These are phyloP conservation scores for Triangularia verruculosa DNA, from an alignment of 2,329 filamentous ascomycete species.

Conservation along the genomic window DNA sequence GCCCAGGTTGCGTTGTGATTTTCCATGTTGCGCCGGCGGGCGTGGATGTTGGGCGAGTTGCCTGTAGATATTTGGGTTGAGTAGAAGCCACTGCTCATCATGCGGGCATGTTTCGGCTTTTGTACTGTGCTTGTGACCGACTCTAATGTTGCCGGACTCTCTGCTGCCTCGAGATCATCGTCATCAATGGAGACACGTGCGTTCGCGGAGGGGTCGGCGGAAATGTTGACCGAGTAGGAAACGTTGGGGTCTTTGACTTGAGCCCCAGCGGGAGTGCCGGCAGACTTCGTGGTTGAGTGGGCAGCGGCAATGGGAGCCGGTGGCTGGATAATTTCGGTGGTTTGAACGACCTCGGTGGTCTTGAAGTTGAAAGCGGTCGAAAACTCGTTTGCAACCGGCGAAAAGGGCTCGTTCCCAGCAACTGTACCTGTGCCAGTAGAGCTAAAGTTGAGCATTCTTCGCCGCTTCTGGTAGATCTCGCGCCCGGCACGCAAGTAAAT, in stretches of 20 bases:
- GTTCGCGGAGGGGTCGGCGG: conserved; percentile 33
- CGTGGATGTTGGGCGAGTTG: conserved; percentile 12
- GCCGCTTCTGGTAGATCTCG: conserved; percentile 65
- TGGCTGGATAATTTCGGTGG: conserved; percentile 26
- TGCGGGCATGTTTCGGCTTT: conserved; percentile 5
- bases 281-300: neutral
- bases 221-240: conserved; percentile 51
- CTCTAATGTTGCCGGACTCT: conserved; percentile 3
- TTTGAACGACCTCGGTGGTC: conserved; percentile 52
- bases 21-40: conserved; percentile 43
- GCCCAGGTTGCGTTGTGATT: conserved; percentile 63
- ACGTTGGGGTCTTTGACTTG: conserved; percentile 21
- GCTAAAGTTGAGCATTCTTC: conserved; percentile 55
- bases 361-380: conserved; percentile 46
- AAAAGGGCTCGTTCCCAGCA: conserved; percentile 39
- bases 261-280: conserved; percentile 27
- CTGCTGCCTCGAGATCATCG: conserved; percentile 13
- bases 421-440: conserved; percentile 36
- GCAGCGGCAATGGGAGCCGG: conserved; percentile 8
- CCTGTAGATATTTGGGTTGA: neutral
- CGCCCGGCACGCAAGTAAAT: conserved; percentile 65
- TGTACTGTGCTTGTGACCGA: conserved; percentile 18
- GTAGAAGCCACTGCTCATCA: conserved; percentile 5
- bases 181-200: conserved; percentile 19
- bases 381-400: conserved; percentile 38